phyloP scores from a whole-genome alignment of 495 filamentous ascomycete genomes.

The Trichoderma orchidacearum region DNA sequence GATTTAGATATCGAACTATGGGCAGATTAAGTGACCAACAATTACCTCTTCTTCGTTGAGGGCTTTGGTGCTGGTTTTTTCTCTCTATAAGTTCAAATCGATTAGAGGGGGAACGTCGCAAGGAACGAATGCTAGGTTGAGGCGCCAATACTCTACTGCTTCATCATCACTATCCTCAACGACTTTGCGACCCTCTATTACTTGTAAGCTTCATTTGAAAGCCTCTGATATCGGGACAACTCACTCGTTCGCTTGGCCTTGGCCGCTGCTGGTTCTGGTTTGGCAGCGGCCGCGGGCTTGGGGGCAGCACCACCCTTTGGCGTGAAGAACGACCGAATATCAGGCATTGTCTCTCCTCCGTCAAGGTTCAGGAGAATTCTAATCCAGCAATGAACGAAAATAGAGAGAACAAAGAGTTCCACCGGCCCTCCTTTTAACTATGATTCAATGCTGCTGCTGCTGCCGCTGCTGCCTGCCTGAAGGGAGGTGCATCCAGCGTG shows the following conservation, averaged over 20 bases:
- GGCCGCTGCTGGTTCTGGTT: conserved; percentile 14
- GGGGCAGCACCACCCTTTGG: conserved; percentile 34
- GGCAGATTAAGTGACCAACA: too few species aligned
- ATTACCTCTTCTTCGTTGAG: conserved; percentile 27
- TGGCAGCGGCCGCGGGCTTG: conserved; percentile 28
- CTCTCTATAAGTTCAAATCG: conserved; percentile 12
- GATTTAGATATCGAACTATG: background rate
- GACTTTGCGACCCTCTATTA: conserved; percentile 50
- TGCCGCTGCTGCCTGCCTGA: background rate
- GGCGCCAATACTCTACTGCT: conserved; percentile 14
- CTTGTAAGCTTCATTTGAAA: conserved; percentile 9
- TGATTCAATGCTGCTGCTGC: background rate
- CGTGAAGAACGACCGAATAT: conserved; percentile 74
- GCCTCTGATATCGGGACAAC: conserved; percentile 7
- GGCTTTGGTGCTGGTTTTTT: conserved; percentile 24
- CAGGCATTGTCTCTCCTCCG: conserved; percentile 41
- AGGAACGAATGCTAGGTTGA: background rate
- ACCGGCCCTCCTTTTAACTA: background rate
- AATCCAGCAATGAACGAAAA: background rate
- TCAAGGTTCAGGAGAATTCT: too few species aligned
- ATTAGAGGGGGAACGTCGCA: background rate
- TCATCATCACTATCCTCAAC: conserved; percentile 67
- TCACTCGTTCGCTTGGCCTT: conserved; percentile 21
- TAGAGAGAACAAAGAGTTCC: background rate
- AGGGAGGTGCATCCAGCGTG: background rate